Base-by-base conservation (phyloP, 2,329 filamentous ascomycete species). In the Cryoendolithus antarcticus region DNA sequence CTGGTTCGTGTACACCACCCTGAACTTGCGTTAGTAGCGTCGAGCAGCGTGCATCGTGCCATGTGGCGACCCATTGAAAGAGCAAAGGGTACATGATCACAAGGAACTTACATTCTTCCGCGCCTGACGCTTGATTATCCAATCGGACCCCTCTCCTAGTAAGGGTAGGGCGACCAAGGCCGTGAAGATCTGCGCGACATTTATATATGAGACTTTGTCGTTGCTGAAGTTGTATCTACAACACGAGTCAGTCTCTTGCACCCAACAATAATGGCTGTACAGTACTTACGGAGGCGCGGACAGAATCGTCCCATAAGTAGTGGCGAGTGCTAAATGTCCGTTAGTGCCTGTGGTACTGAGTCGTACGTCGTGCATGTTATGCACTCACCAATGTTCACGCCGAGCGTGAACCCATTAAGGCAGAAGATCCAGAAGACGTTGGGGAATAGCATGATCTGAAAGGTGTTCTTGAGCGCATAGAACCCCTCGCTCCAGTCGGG, bases 361-460 rank as follows among this genome's bases (percentile, higher is more conserved):
- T 19, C 15, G 15, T 3, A 19, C 15, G 15, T 19, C 15, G 15
- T 19, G 15, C 15, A 19, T 19, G 15, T 19, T 19, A 19, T 19
- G 15, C 15, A 19, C 15, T 19, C 59, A 28, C 56, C 58, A n/a
- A 65, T 54, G 41, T 64, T 62, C 30, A 58, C 50, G 1, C 62
- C 62, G 4, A 62, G 49, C 4, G 51, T 55, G 3, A 57, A 41
- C 0, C 59, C 57, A 38, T 63, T 63, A 6, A 64, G 38, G 4
- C 53, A 44, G 4, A 63, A 39, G 3, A 58, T 55, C 60, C 60
- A 65, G 24, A 63, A 44, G 13, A 64, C 54, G 32, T 62, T 60
- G 10, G 61, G 62, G 36, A 62, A 63, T 11, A 60, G 47, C 4
- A 62, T 46, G 2, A 59, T 48, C 30, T 60, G 46, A 6, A 51